Evolutionary conservation across 768 basidiomycete species (phyloP), one percentile per base, ranked within the genome.

Genomic region (Lactarius trivialis): DNA sequence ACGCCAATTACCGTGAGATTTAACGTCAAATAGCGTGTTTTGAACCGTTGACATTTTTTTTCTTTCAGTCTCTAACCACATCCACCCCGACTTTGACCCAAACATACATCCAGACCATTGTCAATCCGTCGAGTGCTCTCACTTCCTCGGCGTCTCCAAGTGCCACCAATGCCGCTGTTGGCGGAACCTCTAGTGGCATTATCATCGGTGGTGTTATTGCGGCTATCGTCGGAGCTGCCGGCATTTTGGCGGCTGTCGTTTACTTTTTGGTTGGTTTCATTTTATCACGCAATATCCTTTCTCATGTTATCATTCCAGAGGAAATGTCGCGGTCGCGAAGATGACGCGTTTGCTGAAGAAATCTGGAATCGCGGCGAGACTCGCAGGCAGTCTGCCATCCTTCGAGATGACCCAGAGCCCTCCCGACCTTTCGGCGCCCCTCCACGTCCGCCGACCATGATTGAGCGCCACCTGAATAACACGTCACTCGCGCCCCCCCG

Each of bases 361-460:
- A 70, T 55, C 64, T 90, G 88, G 71, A 78, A 82, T 64, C 73
- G 84, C 1, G 71, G 74, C 49, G 79, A 79, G 11, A 88, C 88
- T 78, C 81, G 82, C 56, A 83, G 85, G 56, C 78, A 81, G 65
- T 89, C 88, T 15, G 82, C 81, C n/a, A 70, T 84, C 17, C 71
- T 88, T 26, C 73, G 84, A 26, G 76, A 82, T 52, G 68, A 64
- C 19, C 43, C 53, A 12, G 39, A 59, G 28, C 60, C 58, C 36
- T 17, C 65, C 78, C 80, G n/a, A 75, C 74, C 30, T 74, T 75
- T 5, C 60, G 74, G 68, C 45, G 34, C 71, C 50, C 70, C 81
- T 61, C 82, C 82, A 19, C 79, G 82, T 24, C 83, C 85, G 19
- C 85, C 86, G n/a, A 76, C 79, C 32, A 86, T 86, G 85, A 78